Conservation (phyloP, 371 early-diverging fungal species). For the Syncephalis plumigaleata region DNA sequence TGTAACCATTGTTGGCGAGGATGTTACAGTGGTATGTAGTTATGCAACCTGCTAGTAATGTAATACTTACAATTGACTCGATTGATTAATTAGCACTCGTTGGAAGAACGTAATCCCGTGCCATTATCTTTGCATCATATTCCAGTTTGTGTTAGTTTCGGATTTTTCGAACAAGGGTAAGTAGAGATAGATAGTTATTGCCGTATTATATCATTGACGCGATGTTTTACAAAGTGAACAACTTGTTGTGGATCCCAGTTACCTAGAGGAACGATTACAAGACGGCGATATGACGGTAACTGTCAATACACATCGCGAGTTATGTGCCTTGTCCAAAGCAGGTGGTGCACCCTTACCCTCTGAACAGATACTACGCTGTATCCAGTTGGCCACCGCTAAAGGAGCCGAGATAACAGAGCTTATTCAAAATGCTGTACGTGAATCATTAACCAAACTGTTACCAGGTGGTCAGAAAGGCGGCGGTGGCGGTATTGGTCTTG, state of each 20-base stretch:
- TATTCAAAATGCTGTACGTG: slow-evolving; percentile 27
- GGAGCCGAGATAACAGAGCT: slow-evolving; percentile 50
- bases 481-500: too few species aligned
- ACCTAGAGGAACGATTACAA: slow-evolving; percentile 66
- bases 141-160: slow-evolving; percentile 83
- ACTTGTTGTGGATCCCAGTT: slow-evolving; percentile 69
- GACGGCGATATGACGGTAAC: slow-evolving; percentile 74
- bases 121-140: slow-evolving; percentile 88
- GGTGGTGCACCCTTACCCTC: slow-evolving; percentile 67
- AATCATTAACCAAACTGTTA: too few species aligned
- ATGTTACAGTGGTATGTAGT: slow-evolving; percentile 42
- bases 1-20: slow-evolving; percentile 77
- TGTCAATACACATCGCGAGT: slow-evolving; percentile 77
- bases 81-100: slow-evolving; percentile 40
- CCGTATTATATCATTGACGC: not conserved
- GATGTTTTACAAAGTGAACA: slow-evolving; percentile 24
- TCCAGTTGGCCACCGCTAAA: slow-evolving; percentile 54
- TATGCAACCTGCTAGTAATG: not conserved
- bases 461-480: too few species aligned
- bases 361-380: slow-evolving; percentile 53
- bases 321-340: slow-evolving; percentile 78
- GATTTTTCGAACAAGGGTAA: slow-evolving; percentile 73
- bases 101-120: slow-evolving; percentile 75
- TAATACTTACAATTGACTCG: not conserved
- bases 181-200: slow-evolving; percentile 3